Percentiles rank a stretch among this genome's conserved stretches.
Conservation (phyloP, 192 early-diverging fungal species). For the Coemansia umbellata region DNA sequence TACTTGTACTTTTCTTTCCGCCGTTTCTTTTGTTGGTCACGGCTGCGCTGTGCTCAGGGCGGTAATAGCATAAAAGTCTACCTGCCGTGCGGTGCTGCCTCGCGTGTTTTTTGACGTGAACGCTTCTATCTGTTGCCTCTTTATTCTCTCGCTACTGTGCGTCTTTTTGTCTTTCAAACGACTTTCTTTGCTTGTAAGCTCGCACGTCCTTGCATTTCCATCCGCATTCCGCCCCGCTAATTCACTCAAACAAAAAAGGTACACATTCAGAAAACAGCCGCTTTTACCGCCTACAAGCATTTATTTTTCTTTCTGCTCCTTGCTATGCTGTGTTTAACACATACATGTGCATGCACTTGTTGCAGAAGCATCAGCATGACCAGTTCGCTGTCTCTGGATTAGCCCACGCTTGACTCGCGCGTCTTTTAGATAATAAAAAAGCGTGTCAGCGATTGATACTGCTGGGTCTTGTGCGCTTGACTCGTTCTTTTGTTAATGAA, state of each 20-base stretch:
- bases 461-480: background rate
- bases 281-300: too few species aligned
- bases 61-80: too few species aligned
- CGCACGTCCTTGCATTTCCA: background rate
- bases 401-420: too few species aligned
- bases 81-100: too few species aligned
- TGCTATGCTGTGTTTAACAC: too few species aligned
- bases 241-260: background rate
- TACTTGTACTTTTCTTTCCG: background rate
- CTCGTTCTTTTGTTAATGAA: background rate
- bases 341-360: too few species aligned
- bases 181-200: background rate
- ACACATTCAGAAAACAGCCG: background rate
- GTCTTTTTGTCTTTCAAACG: background rate
- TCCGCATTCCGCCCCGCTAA: background rate
- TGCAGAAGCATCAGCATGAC: too few species aligned
- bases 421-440: too few species aligned
- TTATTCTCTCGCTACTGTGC: background rate
- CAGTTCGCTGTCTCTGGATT: too few species aligned
- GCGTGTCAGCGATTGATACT: too few species aligned
- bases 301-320: background rate
- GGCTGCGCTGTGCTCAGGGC: too few species aligned
- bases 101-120: too few species aligned
- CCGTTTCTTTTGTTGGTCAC: background rate
- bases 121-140: background rate